Percentiles rank a stretch among this genome's conserved stretches.
Evolutionary conservation across 1,284 basidiomycete species (phyloP).

Genomic region (Heterobasidion occidentale): DNA sequence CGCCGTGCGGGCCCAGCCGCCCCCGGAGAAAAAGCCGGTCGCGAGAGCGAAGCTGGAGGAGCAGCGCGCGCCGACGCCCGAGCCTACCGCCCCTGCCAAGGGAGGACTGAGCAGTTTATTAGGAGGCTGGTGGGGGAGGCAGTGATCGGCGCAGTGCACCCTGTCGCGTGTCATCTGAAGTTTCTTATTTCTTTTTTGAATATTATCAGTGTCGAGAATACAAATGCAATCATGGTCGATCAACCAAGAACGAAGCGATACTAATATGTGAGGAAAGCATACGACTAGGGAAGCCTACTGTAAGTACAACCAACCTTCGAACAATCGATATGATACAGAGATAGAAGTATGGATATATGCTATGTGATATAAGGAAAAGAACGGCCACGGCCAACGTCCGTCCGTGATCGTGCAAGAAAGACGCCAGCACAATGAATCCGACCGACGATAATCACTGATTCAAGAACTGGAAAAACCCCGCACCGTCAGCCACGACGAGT

Average conservation of each 20-base stretch:
- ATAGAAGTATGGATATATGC: too few species aligned
- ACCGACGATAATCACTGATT: background rate
- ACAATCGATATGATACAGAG: too few species aligned
- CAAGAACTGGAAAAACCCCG: background rate
- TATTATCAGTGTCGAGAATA: too few species aligned
- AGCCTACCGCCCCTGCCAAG: constrained; percentile 20
- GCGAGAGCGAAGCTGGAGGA: constrained; percentile 28
- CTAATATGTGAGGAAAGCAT: too few species aligned
- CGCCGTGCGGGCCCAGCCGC: constrained; percentile 12
- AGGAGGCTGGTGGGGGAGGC: constrained; percentile 48
- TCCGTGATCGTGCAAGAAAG: background rate
- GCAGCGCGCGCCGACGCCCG: constrained; percentile 31
- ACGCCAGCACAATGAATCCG: background rate
- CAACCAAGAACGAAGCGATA: too few species aligned
- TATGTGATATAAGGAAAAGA: too few species aligned
- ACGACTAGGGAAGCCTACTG: too few species aligned
- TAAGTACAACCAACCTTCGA: too few species aligned
- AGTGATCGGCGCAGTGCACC: constrained; percentile 34
- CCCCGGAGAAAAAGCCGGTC: constrained; percentile 19
- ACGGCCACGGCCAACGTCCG: background rate
- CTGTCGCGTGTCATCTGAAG: constrained; percentile 13
- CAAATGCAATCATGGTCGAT: too few species aligned
- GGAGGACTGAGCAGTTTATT: constrained; percentile 36
- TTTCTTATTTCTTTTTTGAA: too few species aligned
- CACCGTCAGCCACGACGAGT: background rate